Base-by-base conservation (phyloP, 176 grass and related monocot genomes). In the Eleusine indica region DNA sequence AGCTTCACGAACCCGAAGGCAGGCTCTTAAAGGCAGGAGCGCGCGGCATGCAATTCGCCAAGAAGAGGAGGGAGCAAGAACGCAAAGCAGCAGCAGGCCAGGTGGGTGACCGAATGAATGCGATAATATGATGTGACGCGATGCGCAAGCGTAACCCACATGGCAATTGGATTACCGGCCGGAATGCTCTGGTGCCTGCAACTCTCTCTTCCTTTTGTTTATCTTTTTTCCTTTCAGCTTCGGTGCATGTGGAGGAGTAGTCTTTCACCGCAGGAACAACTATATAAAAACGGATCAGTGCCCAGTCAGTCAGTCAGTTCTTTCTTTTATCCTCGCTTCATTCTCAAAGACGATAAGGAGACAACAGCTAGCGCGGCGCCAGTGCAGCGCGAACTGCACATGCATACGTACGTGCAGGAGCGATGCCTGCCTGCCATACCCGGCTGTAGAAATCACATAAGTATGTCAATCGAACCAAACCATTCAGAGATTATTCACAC, bases 31-130 rank as follows among this genome's bases (percentile, higher is more conserved):
- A 80, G 82, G 40, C 79, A 42, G 40, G 54, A 8, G 29, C 15
- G 21, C 2, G 63, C 58, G 51, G 29, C 4, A 81, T 3, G 44
- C 67, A 79, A 79, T 64, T 30, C 19, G 47, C 56, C 76, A 60
- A 47, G 38, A 68, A 1, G 62, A 80, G 16, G 46, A 81, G 68
- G 44, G 75, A 32, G 73, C 51, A 73, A 5, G 53, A 57, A 57
- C 4, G 9, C 39, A 61, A 15, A 69, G 84, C 6, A 47, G 84
- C 6, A 47, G 70, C 11, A 63, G 70, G 58, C 30, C 81, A 42
- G 84, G 85, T 84, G 83, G 67, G 42, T 41, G 52, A 52, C 44
- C 10, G 62, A 42, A 70, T 69, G 87, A 61, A 85, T 61, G 87
- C 35, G 65, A 64, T 35, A 35, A 64, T 35, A 35, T 35, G 32